Percentiles rank a stretch among this genome's conserved stretches.
Evolutionary conservation across 345 rosid species (phyloP).

Genomic region (Fremontodendron californicum): DNA sequence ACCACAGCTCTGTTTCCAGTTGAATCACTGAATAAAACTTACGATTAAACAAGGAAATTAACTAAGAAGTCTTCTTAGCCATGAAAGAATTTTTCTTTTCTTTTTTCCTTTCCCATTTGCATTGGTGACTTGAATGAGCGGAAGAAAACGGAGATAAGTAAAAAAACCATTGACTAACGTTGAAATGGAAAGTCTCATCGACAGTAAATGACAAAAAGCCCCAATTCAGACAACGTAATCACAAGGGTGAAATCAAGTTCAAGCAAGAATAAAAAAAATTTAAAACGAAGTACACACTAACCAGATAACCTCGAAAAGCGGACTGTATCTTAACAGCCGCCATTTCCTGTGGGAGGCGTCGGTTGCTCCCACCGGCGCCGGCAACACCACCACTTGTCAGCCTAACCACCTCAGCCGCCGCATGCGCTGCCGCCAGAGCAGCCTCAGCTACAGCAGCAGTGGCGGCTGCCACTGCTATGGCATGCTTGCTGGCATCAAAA

Average conservation of each 20-base stretch:
- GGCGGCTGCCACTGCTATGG: slow-evolving; percentile 90
- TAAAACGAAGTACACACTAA: slow-evolving; percentile 29
- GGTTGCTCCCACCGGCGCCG: slow-evolving; percentile 24
- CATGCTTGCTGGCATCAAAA: slow-evolving; percentile 68
- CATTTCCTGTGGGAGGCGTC: slow-evolving; percentile 33
- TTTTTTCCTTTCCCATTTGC: not conserved
- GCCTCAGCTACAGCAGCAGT: slow-evolving; percentile 89
- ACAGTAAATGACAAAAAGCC: not conserved
- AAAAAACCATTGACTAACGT: not conserved
- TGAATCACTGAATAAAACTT: not conserved
- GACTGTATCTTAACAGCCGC: slow-evolving; percentile 81
- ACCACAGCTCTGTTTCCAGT: not conserved
- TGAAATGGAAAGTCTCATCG: not conserved
- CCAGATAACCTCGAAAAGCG: slow-evolving; percentile 94
- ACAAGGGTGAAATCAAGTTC: not conserved
- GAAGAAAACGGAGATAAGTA: not conserved
- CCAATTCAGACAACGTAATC: not conserved
- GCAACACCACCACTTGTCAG: slow-evolving; percentile 52
- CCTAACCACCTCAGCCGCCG: slow-evolving; percentile 93
- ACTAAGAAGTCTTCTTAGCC: not conserved
- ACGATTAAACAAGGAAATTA: not conserved
- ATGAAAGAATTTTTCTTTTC: not conserved
- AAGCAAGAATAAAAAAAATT: no score
- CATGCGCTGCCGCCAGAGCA: slow-evolving; percentile 87
- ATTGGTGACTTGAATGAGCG: not conserved